Percentiles rank a stretch among this genome's conserved stretches.
These are phyloP conservation scores for Tolypocladium amazonense DNA, from an alignment of 2,329 filamentous ascomycete genomes.

Conservation along the genomic window DNA sequence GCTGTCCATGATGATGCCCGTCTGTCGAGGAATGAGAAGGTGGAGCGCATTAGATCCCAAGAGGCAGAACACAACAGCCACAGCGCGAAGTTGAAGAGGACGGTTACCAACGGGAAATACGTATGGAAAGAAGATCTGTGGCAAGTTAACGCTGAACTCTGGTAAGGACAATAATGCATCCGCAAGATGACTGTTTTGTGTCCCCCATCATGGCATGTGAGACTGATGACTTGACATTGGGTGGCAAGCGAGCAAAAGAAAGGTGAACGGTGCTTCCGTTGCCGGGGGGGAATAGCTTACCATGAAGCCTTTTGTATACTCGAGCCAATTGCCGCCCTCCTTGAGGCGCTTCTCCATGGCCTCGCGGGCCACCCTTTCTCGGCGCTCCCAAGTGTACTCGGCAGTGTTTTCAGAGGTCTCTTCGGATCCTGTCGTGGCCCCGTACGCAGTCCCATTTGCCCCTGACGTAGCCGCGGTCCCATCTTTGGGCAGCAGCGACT, in stretches of 20 bases:
- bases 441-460: constrained; percentile 24
- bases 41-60: constrained; percentile 63
- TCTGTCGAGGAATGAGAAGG: constrained; percentile 68
- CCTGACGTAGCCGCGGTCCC: constrained; percentile 8
- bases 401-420: constrained; percentile 25
- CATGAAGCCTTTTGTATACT: constrained; percentile 64
- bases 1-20: constrained; percentile 67
- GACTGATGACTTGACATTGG: background rate
- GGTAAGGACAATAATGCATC: background rate
- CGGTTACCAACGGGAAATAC: constrained; percentile 63
- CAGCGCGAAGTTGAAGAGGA: constrained; percentile 55
- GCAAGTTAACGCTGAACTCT: background rate
- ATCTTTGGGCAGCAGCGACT: constrained; percentile 39
- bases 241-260: background rate
- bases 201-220: background rate
- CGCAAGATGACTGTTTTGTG: no score
- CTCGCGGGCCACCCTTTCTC: constrained; percentile 42
- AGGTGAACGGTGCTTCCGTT: background rate
- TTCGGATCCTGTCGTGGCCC: constrained; percentile 28
- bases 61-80: constrained; percentile 57
- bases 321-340: constrained; percentile 66
- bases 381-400: constrained; percentile 45
- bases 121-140: constrained; percentile 65
- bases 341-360: constrained; percentile 58
- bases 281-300: constrained; percentile 21